Evolutionary conservation across 164 flowering plant species (phyloP), one percentile per base, ranked within the genome.

Genomic region (Liquidambar formosana): DNA sequence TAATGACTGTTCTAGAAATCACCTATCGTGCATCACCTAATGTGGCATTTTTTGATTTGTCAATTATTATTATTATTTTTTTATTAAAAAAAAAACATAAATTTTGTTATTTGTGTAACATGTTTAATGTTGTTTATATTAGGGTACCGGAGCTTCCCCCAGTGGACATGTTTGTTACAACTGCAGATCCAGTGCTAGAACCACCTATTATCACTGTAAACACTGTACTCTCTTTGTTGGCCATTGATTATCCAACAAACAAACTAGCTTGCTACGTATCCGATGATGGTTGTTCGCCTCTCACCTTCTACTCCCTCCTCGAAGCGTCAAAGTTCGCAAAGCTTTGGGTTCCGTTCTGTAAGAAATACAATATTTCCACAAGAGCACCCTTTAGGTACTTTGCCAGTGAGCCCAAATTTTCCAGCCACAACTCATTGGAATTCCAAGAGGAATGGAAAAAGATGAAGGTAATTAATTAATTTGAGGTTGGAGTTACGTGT

Each of bases 321-420:
- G 81, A 88, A 76, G 84, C 92, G 3, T 54, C 82, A 3, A 69
- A 78, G 25, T 89, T 83, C 61, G 88, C 87, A 9, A 67, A 79
- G 77, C 74, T 75, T 4, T 88, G 95, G 95, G 79, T 86, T 44
- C 92, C 92, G 0, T 89, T 86, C 51, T 89, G 92, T 44, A 88
- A 84, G 78, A 86, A 84, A 72, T 81, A 86, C 41, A 64, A 61
- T 5, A 33, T 89, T 66, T 67, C 27, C 51, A 62, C 76, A 14
- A 74, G 95, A 77, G 92, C 89, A 61, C 95, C 91, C 15, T 86
- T 85, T 23, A 70, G 71, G n/a, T 86, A 86, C 71, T 86, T 88
- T 53, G 44, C 78, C 2, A 47, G 3, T 0, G 59, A 69, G 26
- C 8, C 61, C 13, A 14, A 21, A n/a, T 9, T 26, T 3, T 18